Evolutionary conservation across 192 early-diverging fungal genomes (phyloP).

Genomic region (Chytriomyces sp.): DNA sequence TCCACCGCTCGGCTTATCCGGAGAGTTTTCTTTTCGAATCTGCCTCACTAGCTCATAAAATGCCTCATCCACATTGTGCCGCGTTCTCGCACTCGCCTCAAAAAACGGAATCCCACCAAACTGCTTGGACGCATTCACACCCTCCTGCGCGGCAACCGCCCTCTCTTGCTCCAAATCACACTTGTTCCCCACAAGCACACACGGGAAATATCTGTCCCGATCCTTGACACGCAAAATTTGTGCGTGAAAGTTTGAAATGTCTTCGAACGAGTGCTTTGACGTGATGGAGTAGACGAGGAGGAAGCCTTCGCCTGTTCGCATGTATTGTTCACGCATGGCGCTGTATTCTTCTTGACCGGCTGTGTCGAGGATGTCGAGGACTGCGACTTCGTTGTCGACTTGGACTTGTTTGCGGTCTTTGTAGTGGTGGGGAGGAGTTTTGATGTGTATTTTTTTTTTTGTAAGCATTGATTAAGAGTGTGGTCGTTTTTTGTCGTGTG

Average conservation of each 20-base stretch:
- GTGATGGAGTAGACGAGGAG: slow-evolving; percentile 82
- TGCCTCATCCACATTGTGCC: slow-evolving; percentile 89
- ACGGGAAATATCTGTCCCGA: slow-evolving; percentile 66
- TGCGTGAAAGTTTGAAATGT: slow-evolving; percentile 71
- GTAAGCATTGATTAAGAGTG: no score
- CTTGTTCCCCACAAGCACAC: slow-evolving; percentile 87
- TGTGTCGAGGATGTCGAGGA: slow-evolving; percentile 89
- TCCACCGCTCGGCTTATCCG: not conserved
- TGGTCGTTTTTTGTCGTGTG: no score
- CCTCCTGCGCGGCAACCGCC: slow-evolving; percentile 65
- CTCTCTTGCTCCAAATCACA: slow-evolving; percentile 78
- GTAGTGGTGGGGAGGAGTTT: not conserved
- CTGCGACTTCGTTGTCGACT: slow-evolving; percentile 77
- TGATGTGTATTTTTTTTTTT: not conserved
- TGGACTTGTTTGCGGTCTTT: slow-evolving; percentile 77
- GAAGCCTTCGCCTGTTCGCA: slow-evolving; percentile 86
- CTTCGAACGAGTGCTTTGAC: slow-evolving; percentile 73
- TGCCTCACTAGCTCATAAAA: slow-evolving; percentile 85
- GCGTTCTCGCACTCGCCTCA: slow-evolving; percentile 85
- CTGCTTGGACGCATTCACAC: slow-evolving; percentile 75
- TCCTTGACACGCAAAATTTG: slow-evolving; percentile 84
- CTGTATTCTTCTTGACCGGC: slow-evolving; percentile 85
- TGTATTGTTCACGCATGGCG: slow-evolving; percentile 80
- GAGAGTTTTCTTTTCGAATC: slow-evolving; percentile 59
- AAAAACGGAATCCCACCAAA: slow-evolving; percentile 79